Base-by-base conservation (phyloP, 2,329 filamentous ascomycete genomes). In the Neurospora sp. region DNA sequence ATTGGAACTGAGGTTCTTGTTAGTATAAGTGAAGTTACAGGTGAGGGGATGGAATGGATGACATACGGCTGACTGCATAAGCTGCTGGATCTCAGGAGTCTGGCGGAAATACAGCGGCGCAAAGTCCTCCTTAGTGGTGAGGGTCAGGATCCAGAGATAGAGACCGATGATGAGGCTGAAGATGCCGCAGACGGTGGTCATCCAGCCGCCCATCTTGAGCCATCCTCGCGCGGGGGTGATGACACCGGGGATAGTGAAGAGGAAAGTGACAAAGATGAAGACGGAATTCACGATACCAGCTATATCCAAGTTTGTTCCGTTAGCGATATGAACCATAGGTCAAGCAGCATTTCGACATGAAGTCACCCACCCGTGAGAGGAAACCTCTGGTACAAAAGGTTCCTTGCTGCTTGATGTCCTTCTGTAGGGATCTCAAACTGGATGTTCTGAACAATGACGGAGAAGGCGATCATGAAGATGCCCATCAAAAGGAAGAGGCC, bases 221-320 rank as follows among this genome's bases (percentile, higher is more conserved):
- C 89, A 92, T 73, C 85, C 84, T 73, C 91, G 86, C 67, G 84
- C 87, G 5, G 88, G 87, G 71, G 91, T 87, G 72, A 90, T 84
- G 69, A 95, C 82, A n/a, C 87, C 91, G 3, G 91, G 91, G 17
- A 96, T 80, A 7, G 90, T 91, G 72, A 89, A 78, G 69, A 90
- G 76, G 79, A 93, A 93, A 33, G 90, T 89, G 75, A 88, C 77
- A 79, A 95, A 89, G 78, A 93, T 86, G 76, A 94, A 83, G 76
- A 89, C 84, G 72, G 89, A 87, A 79, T 94, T 94, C 77, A 85
- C 89, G 73, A 94, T 88, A 71, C 89, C 90, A 68, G 89, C 91
- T 86, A 72, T 68, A 46, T 36, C 23, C 4, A 17, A 15, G 11
- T 15, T 3, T n/a, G n/a, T 68, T 68, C 69, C 66, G 69, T 70